phyloP scores from a whole-genome alignment of 2,329 filamentous ascomycete genomes.

The Emmonsia crescens region DNA sequence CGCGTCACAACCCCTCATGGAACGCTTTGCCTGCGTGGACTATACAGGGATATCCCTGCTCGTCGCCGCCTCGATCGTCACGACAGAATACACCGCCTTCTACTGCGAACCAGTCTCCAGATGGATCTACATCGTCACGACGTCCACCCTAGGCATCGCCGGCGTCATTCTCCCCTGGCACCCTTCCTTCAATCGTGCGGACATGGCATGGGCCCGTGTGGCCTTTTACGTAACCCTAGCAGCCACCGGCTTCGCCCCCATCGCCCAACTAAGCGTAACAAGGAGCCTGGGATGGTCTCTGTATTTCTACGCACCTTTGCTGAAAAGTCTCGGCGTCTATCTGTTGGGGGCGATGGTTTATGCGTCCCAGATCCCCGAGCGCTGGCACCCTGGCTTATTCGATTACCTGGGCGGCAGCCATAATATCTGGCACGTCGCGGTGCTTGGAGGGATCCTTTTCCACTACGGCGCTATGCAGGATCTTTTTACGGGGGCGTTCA shows the following conservation, averaged over 20 bases:
- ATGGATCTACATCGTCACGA: conserved; percentile 74
- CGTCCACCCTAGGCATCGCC: conserved; percentile 67
- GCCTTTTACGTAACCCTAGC: conserved; percentile 83
- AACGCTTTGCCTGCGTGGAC: conserved; percentile 93
- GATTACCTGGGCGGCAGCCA: conserved; percentile 93
- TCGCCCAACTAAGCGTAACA: conserved; percentile 69
- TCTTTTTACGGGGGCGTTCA: conserved; percentile 73
- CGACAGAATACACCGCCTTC: conserved; percentile 95
- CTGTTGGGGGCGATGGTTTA: conserved; percentile 76
- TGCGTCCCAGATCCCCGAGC: conserved; percentile 82
- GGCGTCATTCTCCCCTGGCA: conserved; percentile 94
- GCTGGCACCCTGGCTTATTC: conserved; percentile 85
- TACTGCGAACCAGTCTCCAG: conserved; percentile 89
- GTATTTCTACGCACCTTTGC: conserved; percentile 79
- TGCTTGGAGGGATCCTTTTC: conserved; percentile 90
- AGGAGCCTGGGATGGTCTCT: conserved; percentile 71
- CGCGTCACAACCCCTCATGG: conserved; percentile 76
- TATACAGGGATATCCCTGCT: conserved; percentile 95
- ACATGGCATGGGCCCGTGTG: conserved; percentile 90
- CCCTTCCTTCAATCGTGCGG: conserved; percentile 79
- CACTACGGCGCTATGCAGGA: conserved; percentile 95
- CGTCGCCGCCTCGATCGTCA: conserved; percentile 90
- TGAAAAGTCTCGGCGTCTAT: conserved; percentile 81
- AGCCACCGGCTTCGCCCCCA: conserved; percentile 77
- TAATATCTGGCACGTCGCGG: conserved; percentile 94